Base-by-base conservation (phyloP, 176 grass and related monocot genomes). In the Eleusine coracana region DNA sequence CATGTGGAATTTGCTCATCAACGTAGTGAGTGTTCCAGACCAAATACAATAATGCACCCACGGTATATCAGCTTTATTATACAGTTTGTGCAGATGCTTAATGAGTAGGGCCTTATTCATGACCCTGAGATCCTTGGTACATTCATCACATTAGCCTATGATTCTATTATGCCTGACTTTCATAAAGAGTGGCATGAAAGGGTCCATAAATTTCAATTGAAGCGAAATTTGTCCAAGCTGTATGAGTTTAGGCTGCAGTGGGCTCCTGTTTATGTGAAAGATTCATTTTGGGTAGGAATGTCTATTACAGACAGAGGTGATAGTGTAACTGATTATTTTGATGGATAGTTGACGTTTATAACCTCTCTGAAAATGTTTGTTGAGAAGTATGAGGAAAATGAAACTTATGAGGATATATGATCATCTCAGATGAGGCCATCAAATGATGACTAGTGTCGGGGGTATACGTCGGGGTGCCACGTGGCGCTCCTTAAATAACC, bases 231-330 rank as follows among this genome's bases (percentile, higher is more conserved):
- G 37, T 81, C 87, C 62, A 85, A 77, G 82, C 77, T 96, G 54
- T 92, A 90, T 51, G 88, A 92, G 78, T 80, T 79, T 65, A 92
- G 83, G 80, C 71, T 6, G 16, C 82, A 92, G 59, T 92, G 93
- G 93, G 90, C 81, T 70, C 93, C 93, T 75, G 83, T 88, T 83
- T 96, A 84, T 73, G 75, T 96, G 28, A 96, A 92, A 77, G 90
- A 96, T 74, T 87, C 51, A 12, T 92, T 95, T 92, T 90, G 88
- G 93, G 93, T 88, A 59, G 90, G 88, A 75, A 88, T 96, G 90
- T 92, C 88, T 39, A 59, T 86, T 58, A 83, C 90, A 54, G 90
- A 90, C 68, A 86, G 90, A 90, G 76, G 80, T 78, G 90, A 96
- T 58, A 88, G 38, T 78, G 84, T 77, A 79, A 79, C 56, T 36